A percentile compares a stretch with the other conserved stretches of the same genome.
phyloP scores from a whole-genome alignment of 768 basidiomycete genomes.

The Boletus vinaceobasis region DNA sequence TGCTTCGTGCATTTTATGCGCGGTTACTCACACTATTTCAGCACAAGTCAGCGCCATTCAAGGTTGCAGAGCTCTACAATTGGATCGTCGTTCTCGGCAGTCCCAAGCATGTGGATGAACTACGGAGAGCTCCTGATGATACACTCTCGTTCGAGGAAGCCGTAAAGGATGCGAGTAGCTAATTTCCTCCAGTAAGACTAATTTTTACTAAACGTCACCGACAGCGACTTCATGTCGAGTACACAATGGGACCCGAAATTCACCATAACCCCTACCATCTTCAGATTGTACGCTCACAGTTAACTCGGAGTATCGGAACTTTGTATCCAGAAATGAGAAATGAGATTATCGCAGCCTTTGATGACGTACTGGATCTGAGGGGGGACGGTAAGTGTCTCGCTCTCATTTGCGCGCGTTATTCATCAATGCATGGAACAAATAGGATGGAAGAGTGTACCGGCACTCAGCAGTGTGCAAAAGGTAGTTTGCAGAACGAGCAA shows the following conservation, averaged over 20 bases:
- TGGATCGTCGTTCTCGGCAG: constrained; percentile 41
- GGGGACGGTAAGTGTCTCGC: too few species aligned
- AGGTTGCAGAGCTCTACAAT: constrained; percentile 21
- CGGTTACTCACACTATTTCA: constrained; percentile 1
- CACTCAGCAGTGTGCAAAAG: constrained; percentile 7
- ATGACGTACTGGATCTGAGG: too few species aligned
- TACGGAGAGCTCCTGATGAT: constrained; percentile 39
- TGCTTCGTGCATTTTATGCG: neutral
- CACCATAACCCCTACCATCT: constrained; percentile 25
- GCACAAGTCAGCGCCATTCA: constrained; percentile 32
- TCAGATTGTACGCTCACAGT: too few species aligned
- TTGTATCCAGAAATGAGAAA: too few species aligned
- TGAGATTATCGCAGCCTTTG: too few species aligned
- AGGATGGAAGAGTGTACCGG: constrained; percentile 42
- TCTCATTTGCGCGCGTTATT: too few species aligned
- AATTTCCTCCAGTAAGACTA: too few species aligned
- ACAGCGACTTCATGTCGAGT: constrained; percentile 35
- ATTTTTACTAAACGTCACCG: neutral
- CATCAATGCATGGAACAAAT: neutral
- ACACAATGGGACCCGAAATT: constrained; percentile 37
- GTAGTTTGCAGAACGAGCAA: constrained; percentile 36
- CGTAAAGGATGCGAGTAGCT: constrained; percentile 28
- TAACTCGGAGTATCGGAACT: too few species aligned
- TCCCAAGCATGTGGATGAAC: constrained; percentile 35
- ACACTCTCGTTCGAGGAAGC: constrained; percentile 34